Base-by-base conservation (phyloP, 139 green algal genomes). In the Tetradesmus lagerheimii region DNA sequence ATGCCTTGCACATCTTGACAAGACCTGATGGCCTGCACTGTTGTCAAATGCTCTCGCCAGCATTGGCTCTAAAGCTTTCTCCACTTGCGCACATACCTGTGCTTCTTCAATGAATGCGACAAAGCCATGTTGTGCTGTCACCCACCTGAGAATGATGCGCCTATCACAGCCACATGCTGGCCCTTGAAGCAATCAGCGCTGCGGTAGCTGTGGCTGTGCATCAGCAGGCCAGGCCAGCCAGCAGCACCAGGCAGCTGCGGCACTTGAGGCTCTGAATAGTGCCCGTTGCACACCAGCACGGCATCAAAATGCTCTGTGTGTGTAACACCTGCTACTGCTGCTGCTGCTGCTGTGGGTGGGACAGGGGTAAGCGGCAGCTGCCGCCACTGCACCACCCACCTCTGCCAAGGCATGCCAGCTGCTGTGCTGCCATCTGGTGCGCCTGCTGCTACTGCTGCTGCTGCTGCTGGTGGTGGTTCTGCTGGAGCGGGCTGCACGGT, bases 261-360 rank as follows among this genome's bases (percentile, higher is more conserved):
- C 45, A 95, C 50, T 18, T 93, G 86, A 4, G 97, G 95, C 76
- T 95, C 86, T 18, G 87, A 93, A 83, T 97, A 98, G 89, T 99
- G 96, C 23, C 96, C 97, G 86, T 98, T 98, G 64, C 88, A 93
- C 14, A 98, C 93, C 29, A 98, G 93, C 12, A 99, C 91, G 0
- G 96, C 97, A 91, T 99, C 97, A 93, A 97, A 98, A 38, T 80
- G 57, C 45, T 93, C 89, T 1, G 67, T 35, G 12, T 37, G 25
- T 34, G 38, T 37, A 34, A 53, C 23, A 23, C 4, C 5, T 25
- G 45, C 16, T 57, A 37, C 38, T 31, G 37, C 77, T 83, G 77
- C 37, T 47, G 76, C 76, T 83, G 76, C 37, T 57, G 35, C 77
- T 57, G 37, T 57, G 38, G 25, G 31, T 34, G 20, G 11, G 5